Conservation (phyloP, 2,329 filamentous ascomycete species). For the Colletotrichum zoysiae region DNA sequence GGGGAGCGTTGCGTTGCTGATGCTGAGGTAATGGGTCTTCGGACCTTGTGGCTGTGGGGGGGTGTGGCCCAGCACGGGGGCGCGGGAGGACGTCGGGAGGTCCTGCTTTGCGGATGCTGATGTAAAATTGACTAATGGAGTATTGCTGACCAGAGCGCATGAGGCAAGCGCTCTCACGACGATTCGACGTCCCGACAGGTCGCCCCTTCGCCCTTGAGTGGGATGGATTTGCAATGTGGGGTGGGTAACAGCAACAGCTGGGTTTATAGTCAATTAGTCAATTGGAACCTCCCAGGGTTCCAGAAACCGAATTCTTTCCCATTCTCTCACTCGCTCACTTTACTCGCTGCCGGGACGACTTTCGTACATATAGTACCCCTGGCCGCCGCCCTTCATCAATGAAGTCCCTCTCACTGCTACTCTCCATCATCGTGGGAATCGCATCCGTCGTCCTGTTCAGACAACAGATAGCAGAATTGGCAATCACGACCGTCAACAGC, state of each 20-base stretch:
- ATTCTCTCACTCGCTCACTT: neutral
- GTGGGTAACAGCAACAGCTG: neutral
- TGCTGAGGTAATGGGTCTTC: conserved; percentile 2
- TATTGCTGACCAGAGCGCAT: conserved; percentile 36
- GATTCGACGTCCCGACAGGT: neutral
- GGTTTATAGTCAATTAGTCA: conserved; percentile 10
- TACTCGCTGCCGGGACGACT: neutral
- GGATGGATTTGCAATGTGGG: conserved; percentile 12
- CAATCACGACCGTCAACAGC: conserved; percentile 26
- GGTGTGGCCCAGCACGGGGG: neutral
- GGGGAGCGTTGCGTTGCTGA: neutral
- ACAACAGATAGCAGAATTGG: conserved; percentile 44
- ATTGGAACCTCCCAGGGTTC: neutral
- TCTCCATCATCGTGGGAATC: conserved; percentile 49
- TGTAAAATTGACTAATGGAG: conserved; percentile 48
- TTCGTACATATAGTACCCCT: conserved; percentile 21
- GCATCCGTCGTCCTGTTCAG: conserved; percentile 47
- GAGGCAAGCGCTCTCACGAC: conserved; percentile 20
- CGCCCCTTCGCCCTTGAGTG: neutral
- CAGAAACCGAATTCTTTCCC: conserved; percentile 6
- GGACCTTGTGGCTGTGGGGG: neutral
- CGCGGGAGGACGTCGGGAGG: neutral
- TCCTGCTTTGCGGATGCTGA: conserved; percentile 43
- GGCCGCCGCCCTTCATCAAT: conserved; percentile 43
- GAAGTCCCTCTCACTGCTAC: conserved; percentile 49